These are phyloP conservation scores for Lanmaoa rubissima DNA, from an alignment of 768 basidiomycete species.

Conservation along the genomic window DNA sequence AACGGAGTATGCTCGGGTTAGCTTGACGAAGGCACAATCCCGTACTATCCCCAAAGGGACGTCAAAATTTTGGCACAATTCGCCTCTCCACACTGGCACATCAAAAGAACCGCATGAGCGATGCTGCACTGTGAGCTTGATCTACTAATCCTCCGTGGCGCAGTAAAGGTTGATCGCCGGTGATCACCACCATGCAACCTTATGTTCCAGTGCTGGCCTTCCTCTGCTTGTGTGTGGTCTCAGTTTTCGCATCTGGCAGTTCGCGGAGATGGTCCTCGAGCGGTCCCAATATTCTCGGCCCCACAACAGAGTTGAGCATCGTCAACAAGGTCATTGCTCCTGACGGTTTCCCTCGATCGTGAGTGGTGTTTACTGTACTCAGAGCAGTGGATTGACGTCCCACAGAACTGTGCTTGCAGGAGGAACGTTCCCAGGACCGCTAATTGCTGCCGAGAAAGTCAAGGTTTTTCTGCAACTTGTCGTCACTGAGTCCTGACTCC, in stretches of 20 bases:
- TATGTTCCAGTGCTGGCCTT: neutral
- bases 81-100: neutral
- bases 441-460: conserved; percentile 41
- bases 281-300: conserved; percentile 14
- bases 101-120: neutral
- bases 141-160: no score
- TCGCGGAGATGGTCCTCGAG: neutral
- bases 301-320: conserved; percentile 31
- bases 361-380: conserved; percentile 12
- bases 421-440: conserved; percentile 44
- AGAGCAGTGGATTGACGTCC: neutral
- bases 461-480: neutral
- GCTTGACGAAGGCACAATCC: no score
- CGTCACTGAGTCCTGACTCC: neutral
- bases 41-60: no score
- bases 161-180: neutral
- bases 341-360: conserved; percentile 45
- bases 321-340: conserved; percentile 42
- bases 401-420: conserved; percentile 41
- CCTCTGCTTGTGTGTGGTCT: neutral
- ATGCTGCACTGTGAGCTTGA: neutral
- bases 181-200: neutral
- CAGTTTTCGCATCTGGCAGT: neutral
- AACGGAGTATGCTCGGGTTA: no score
- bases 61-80: neutral